Evolutionary conservation across 108 stramenopile species (phyloP).

Genomic region (Nannochloropsis gaditana): DNA sequence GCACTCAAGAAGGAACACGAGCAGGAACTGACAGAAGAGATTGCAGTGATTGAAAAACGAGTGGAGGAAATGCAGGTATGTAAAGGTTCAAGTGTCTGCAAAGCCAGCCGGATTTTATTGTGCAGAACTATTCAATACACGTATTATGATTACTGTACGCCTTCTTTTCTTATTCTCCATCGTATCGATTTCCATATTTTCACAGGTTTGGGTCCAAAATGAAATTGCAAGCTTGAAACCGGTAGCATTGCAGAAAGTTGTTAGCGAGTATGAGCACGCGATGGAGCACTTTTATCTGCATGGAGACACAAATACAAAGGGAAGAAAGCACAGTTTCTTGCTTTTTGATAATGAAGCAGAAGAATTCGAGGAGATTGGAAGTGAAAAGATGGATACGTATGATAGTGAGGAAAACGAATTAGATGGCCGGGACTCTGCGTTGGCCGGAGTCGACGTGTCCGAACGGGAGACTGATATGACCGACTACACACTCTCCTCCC

Average conservation of each 20-base stretch:
- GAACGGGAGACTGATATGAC: too few relatives aligned
- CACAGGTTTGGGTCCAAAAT: neutral
- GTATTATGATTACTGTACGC: too few relatives aligned
- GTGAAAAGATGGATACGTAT: neutral
- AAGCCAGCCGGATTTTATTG: too few relatives aligned
- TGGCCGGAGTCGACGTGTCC: too few relatives aligned
- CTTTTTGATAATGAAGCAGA: neutral
- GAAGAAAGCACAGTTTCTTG: neutral
- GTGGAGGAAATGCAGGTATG: constrained; percentile 18
- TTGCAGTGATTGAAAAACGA: neutral
- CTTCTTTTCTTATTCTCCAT: neutral
- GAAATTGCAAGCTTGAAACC: neutral
- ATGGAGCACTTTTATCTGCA: neutral
- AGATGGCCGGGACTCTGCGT: too few relatives aligned
- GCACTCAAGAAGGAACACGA: neutral
- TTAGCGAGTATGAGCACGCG: neutral
- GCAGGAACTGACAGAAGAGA: neutral
- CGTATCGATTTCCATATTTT: neutral
- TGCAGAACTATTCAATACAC: too few relatives aligned
- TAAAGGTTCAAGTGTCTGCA: too few relatives aligned
- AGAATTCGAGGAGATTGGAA: neutral
- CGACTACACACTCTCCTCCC: too few relatives aligned
- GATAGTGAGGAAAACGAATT: neutral
- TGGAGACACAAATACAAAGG: too few relatives aligned
- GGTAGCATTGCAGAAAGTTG: neutral